Evolutionary conservation across 768 basidiomycete species (phyloP), one percentile per base, ranked within the genome.

Genomic region (Auriscalpium orientale): DNA sequence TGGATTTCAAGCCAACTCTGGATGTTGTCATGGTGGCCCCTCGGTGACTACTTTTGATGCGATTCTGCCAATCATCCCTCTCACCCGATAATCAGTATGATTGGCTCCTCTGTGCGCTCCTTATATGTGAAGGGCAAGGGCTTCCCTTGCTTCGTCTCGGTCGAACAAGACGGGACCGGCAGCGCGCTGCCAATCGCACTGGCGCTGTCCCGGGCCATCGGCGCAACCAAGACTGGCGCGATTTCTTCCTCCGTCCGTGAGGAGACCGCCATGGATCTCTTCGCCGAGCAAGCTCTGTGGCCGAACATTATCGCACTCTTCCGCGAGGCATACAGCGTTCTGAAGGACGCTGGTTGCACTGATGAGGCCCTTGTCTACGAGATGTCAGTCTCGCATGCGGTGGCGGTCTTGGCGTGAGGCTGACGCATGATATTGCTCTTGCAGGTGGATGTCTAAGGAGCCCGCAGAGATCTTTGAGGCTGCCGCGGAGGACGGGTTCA

Each of bases 391-490:
- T 21, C n/a, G 49, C n/a, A 20, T 50, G 10, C 10, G 16, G 1
- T n/a, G 43, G n/a, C n/a, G n/a, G 34, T 57, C 37, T 5, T 12
- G 8, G 44, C 10, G n/a, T 20, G 1, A 22, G 18, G 15, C 15
- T 22, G 16, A 33, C 3, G 20, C 9, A 45, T 49, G 22, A 5
- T 3, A 28, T 28, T 28, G 2, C 22, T 35, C n/a, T 18, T 16
- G 8, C 49, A 81, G 82, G 81, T 83, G 83, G 83, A 85, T 84
- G 82, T 84, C 83, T 22, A 84, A 84, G 61, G 83, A 85, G 62
- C 82, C 83, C 1, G 83, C 83, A 8, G 83, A 84, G 61, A 83
- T 84, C 43, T 85, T 85, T 64, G 83, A 85, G 66, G 72, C 80
- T 16, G 82, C 83, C 8, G 83, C 83, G 7, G 83, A 85, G 60